Percentiles rank a stretch among this genome's conserved stretches.
Evolutionary conservation across 2,329 filamentous ascomycete species (phyloP).

Genomic region (Coccinonectria pachysandricola): DNA sequence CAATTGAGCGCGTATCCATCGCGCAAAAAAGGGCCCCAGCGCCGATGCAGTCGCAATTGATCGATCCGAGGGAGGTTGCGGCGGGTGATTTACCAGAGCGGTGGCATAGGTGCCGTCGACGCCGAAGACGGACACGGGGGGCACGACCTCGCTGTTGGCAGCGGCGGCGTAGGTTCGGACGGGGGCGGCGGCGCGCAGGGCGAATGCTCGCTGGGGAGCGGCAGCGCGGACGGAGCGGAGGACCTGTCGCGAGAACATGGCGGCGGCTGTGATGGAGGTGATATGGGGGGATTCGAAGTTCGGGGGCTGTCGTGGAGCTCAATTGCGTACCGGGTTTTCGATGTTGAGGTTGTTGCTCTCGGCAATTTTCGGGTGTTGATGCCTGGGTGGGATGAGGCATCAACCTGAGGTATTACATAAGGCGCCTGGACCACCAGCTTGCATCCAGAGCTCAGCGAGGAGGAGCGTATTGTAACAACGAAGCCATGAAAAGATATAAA

Average conservation of each 20-base stretch:
- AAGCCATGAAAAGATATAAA: too few relatives aligned
- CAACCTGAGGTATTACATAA: slow-evolving; percentile 24
- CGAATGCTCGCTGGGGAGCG: slow-evolving; percentile 47
- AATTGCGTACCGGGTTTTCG: slow-evolving; percentile 15
- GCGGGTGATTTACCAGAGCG: slow-evolving; percentile 68
- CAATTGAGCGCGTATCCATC: too few relatives aligned
- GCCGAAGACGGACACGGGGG: slow-evolving; percentile 86
- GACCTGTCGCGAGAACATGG: slow-evolving; percentile 52
- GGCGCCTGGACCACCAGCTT: slow-evolving; percentile 1
- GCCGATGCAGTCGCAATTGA: too few relatives aligned
- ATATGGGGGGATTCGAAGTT: slow-evolving; percentile 11
- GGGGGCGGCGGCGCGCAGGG: slow-evolving; percentile 35
- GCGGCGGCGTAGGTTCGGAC: slow-evolving; percentile 74
- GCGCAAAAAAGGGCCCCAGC: too few relatives aligned
- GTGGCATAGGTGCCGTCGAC: slow-evolving; percentile 97
- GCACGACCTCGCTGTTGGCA: slow-evolving; percentile 58
- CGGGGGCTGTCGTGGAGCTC: slow-evolving; percentile 20
- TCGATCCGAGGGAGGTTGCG: too few relatives aligned
- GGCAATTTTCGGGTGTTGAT: slow-evolving; percentile 33
- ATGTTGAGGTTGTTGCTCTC: slow-evolving; percentile 27
- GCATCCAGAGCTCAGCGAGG: not conserved
- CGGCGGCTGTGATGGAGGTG: slow-evolving; percentile 12
- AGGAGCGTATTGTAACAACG: not conserved
- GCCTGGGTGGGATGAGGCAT: slow-evolving; percentile 30
- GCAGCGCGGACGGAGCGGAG: slow-evolving; percentile 46